These are phyloP conservation scores for Lactifluus rugatus DNA, from an alignment of 768 basidiomycete genomes.

Conservation along the genomic window DNA sequence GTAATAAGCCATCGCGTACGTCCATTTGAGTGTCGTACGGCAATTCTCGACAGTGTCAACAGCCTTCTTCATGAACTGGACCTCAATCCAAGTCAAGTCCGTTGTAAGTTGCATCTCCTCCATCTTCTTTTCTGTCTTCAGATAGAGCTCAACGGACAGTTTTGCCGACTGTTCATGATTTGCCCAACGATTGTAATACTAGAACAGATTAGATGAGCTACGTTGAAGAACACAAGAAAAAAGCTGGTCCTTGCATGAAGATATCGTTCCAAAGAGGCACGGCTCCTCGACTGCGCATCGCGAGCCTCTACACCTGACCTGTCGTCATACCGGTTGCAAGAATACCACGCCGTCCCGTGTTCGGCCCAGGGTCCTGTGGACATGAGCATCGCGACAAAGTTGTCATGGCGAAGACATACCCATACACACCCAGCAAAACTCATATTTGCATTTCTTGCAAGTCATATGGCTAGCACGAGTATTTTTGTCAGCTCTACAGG, in stretches of 20 bases:
- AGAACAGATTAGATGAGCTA: slow-evolving; percentile 11
- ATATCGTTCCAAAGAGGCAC: slow-evolving; percentile 90
- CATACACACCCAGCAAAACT: slow-evolving; percentile 99
- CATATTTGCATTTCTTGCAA: slow-evolving; percentile 97
- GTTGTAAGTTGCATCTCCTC: slow-evolving; percentile 97
- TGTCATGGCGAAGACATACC: slow-evolving; percentile 36
- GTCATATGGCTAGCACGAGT: slow-evolving; percentile 81
- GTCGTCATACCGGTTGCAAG: slow-evolving; percentile 96
- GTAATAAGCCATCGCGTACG: slow-evolving; percentile 98
- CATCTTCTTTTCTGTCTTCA: slow-evolving; percentile 99
- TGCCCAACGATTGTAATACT: slow-evolving; percentile 99
- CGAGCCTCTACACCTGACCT: slow-evolving; percentile 80
- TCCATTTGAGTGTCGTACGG: slow-evolving; percentile 97
- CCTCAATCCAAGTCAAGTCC: slow-evolving; percentile 94
- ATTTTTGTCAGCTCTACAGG: slow-evolving; percentile 15
- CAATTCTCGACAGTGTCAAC: slow-evolving; percentile 87
- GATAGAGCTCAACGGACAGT: slow-evolving; percentile 84
- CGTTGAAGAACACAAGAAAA: not conserved
- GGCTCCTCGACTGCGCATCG: slow-evolving; percentile 82
- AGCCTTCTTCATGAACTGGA: slow-evolving; percentile 97
- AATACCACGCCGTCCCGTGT: slow-evolving; percentile 96
- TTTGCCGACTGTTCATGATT: slow-evolving; percentile 99
- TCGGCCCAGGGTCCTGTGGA: slow-evolving; percentile 84
- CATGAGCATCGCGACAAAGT: slow-evolving; percentile 27
- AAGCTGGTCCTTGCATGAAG: slow-evolving; percentile 58